phyloP scores from a whole-genome alignment of 164 flowering plant species.

The Berberis thunbergii region DNA sequence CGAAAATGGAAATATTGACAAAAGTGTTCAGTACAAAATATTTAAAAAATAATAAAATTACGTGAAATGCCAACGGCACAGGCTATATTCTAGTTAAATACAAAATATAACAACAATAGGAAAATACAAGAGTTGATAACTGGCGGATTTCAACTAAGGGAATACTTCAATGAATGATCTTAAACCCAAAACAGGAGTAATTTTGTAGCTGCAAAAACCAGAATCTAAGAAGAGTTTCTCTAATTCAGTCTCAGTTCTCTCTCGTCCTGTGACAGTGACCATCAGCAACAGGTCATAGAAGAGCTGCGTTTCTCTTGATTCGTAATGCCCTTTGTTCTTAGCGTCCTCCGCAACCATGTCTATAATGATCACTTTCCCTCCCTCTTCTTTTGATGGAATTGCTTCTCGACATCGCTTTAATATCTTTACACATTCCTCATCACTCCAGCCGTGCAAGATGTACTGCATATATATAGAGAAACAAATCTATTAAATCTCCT shows the following conservation, averaged over 20 bases:
- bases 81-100: no score
- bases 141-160: background rate
- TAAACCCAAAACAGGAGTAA: background rate
- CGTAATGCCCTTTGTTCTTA: constrained; percentile 7
- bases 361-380: constrained; percentile 42
- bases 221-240: constrained; percentile 17
- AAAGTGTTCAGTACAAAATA: no score
- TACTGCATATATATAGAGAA: background rate
- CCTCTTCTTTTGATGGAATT: constrained; percentile 21
- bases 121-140: no score
- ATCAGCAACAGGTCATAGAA: constrained; percentile 29
- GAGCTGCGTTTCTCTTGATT: constrained; percentile 23
- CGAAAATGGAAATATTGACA: no score
- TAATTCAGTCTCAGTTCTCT: constrained; percentile 36
- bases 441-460: constrained; percentile 28
- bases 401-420: constrained; percentile 33
- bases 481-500: background rate
- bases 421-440: constrained; percentile 34
- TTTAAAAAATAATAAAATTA: no score
- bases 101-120: no score
- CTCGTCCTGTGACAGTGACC: constrained; percentile 18
- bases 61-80: no score
- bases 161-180: background rate
- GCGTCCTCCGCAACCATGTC: constrained; percentile 24
- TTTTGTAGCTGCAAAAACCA: constrained; percentile 10